A percentile compares a stretch with the other conserved stretches of the same genome.
Conservation (phyloP, 352 stramenopile genomes). For the Phytophthora sojae region DNA sequence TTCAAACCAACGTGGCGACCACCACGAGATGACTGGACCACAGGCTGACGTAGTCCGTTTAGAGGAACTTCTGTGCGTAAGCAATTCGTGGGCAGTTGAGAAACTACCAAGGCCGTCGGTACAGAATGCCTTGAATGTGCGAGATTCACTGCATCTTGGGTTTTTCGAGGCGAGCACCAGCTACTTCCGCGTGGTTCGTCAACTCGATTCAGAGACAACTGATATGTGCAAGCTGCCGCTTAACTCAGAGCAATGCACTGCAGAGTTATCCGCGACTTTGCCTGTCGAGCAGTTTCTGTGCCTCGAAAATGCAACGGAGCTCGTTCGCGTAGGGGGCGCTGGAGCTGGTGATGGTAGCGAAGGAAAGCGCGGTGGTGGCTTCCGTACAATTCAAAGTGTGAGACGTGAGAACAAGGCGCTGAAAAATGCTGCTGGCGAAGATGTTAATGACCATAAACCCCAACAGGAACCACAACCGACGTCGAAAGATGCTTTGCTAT, state of each 20-base stretch:
- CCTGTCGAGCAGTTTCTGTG: conserved; percentile 80
- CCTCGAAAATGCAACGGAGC: conserved; percentile 67
- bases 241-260: conserved; percentile 4
- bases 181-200: conserved; percentile 76
- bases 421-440: conserved; percentile 43
- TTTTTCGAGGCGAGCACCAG: conserved; percentile 79
- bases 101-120: conserved; percentile 38
- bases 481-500: conserved; percentile 62
- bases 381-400: conserved; percentile 89
- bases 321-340: conserved; percentile 42
- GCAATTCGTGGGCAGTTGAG: conserved; percentile 67
- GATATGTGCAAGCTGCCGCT: conserved; percentile 36
- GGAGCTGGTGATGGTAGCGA: conserved; percentile 38
- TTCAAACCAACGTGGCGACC: conserved; percentile 56
- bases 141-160: conserved; percentile 54
- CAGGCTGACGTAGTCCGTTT: conserved; percentile 51
- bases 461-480: conserved; percentile 63
- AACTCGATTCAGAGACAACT: not conserved
- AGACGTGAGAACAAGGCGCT: conserved; percentile 85
- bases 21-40: conserved; percentile 24
- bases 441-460: conserved; percentile 26
- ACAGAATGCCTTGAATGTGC: conserved; percentile 10
- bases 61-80: conserved; percentile 69
- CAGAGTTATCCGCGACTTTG: conserved; percentile 37
- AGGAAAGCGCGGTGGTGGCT: conserved; percentile 56